Base-by-base conservation (phyloP, 345 rosid species). In the Eucalyptus globulus region DNA sequence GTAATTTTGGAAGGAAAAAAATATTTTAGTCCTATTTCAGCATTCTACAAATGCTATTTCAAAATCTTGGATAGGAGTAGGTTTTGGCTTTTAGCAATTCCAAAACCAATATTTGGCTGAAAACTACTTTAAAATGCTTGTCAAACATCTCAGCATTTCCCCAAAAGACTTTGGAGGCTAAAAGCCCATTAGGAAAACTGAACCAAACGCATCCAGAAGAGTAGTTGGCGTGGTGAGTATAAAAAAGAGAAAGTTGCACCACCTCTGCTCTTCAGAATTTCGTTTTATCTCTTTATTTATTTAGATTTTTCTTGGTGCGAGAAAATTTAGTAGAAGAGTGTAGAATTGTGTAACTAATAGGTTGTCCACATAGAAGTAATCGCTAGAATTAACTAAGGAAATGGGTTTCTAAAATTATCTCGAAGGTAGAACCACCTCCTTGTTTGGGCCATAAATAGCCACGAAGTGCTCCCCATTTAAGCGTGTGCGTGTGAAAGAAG, bases 141-240 rank as follows among this genome's bases (percentile, higher is more conserved):
- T 53, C 9, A 53, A 53, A 53, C 24, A 53, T 53, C 24, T 53
- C 24, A 7, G 1, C 56, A 53, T 53, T 53, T 53, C 2, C 1
- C 4, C 0, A 19, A 53, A 9, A 9, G 56, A 4, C 24, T 53
- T 53, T 19, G 9, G 24, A 53, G 56, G 24, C 9, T 53, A 8
- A 53, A 53, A 53, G 0, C 21, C 24, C 1, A 0, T 53, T 53
- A 10, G 0, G 10, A 53, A 53, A 53, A 53, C 24, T 53, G 0
- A 53, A 53, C 9, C 4, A 53, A 53, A 53, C 1, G 22, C 56
- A 53, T 17, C 56, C 4, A 19, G 0, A 34, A 65, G 44, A 51
- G 45, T 4, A 8, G 16, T 49, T 29, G 26, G 9, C 6, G 1
- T 47, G 26, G 26, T 4, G 6, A 87, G 43, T 5, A 51, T 87